Evolutionary conservation across 257 asterid species (phyloP).

Genomic region (Nicotiana tabacum): DNA sequence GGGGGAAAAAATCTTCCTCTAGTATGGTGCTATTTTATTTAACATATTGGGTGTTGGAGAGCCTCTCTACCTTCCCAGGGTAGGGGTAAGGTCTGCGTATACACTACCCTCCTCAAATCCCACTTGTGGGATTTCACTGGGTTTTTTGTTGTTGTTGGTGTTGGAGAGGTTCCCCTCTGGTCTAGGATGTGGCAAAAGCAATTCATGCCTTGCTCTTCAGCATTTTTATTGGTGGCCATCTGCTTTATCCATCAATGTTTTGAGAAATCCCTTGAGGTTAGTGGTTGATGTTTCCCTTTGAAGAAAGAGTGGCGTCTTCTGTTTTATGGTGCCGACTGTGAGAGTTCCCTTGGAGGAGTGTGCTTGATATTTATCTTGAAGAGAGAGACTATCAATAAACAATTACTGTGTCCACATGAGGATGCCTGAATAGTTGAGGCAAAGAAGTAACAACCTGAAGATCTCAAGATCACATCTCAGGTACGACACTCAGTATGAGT

Average conservation of each 20-base stretch:
- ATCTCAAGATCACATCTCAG: background rate
- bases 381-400: background rate
- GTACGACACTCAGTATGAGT: background rate
- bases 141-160: background rate
- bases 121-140: too few species aligned
- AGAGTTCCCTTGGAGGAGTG: background rate
- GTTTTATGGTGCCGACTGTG: background rate
- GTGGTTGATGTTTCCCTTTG: background rate
- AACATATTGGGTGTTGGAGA: background rate
- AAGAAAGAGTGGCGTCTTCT: background rate
- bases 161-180: background rate
- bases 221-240: background rate
- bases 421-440: background rate
- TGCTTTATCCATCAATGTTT: background rate
- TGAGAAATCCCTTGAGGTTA: background rate
- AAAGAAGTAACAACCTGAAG: background rate
- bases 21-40: background rate
- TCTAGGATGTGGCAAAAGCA: background rate
- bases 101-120: too few species aligned
- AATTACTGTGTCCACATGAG: background rate
- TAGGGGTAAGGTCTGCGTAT: too few species aligned
- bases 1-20: background rate
- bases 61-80: background rate
- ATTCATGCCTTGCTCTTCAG: background rate
- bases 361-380: background rate